Conservation (phyloP, 176 grass and related monocot species). For the Bolboschoenus planiculmis region DNA sequence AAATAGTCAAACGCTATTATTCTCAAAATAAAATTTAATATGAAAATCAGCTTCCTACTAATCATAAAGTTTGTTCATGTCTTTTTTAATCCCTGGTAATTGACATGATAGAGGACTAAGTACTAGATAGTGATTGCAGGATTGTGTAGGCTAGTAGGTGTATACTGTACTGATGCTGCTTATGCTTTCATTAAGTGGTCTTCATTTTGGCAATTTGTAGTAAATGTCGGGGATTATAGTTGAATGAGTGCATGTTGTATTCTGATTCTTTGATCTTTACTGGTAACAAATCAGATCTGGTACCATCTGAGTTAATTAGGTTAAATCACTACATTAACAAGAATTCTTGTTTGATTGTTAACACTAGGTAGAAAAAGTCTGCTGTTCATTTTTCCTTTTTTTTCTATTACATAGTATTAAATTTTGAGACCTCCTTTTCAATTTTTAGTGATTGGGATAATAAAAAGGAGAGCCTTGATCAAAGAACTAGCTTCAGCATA, state of each 20-base stretch:
- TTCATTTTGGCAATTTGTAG: not conserved
- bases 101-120: not conserved
- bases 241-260: not conserved
- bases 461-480: conserved; percentile 84
- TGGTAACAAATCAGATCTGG: not conserved
- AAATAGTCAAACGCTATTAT: not conserved
- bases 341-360: no score
- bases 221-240: not conserved
- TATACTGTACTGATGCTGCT: not conserved
- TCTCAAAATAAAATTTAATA: not conserved
- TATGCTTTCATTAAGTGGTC: not conserved
- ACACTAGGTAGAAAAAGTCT: not conserved
- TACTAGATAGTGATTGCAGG: not conserved
- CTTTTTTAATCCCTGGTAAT: not conserved
- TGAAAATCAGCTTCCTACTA: not conserved
- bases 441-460: conserved; percentile 75
- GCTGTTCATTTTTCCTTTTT: not conserved
- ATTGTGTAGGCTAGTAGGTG: not conserved
- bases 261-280: not conserved
- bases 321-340: not conserved
- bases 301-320: not conserved
- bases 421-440: not conserved
- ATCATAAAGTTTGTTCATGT: not conserved
- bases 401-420: not conserved
- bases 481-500: conserved; percentile 76